Evolutionary conservation across 1,284 basidiomycete species (phyloP).

Genomic region (Trichosporon sp.): DNA sequence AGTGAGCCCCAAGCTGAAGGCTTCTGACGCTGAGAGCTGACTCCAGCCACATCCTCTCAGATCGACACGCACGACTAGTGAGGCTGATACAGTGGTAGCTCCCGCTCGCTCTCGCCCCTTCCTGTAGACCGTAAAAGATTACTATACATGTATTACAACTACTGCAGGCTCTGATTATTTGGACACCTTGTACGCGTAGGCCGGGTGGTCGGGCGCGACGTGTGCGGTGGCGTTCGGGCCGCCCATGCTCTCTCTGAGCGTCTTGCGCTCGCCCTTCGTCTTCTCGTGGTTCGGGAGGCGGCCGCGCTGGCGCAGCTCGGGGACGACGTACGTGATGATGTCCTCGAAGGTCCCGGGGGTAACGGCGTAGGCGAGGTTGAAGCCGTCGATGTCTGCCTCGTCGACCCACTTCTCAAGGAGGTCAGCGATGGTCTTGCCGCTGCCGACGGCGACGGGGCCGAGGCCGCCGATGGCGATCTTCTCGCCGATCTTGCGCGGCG

Average conservation of each 20-base stretch:
- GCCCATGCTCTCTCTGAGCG: conserved; percentile 16
- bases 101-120: background rate
- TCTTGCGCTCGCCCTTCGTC: conserved; percentile 1
- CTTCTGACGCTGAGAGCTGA: too few species aligned
- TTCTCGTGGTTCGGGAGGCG: conserved; percentile 6
- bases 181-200: conserved; percentile 13
- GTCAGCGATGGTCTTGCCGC: conserved; percentile 13
- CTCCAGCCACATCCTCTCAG: too few species aligned
- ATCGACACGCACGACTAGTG: too few species aligned
- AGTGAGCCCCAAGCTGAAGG: too few species aligned
- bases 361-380: conserved; percentile 20
- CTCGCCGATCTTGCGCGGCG: conserved; percentile 18
- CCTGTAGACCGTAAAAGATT: background rate
- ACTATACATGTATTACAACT: background rate
- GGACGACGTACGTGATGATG: conserved; percentile 17
- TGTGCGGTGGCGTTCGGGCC: conserved; percentile 7
- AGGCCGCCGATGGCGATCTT: conserved; percentile 22
- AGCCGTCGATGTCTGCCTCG: conserved; percentile 17
- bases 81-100: too few species aligned
- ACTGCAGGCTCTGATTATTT: background rate
- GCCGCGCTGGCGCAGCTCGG: conserved; percentile 13
- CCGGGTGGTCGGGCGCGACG: conserved; percentile 9
- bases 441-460: conserved; percentile 15
- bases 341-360: conserved; percentile 19
- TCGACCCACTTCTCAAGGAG: conserved; percentile 18